Evolutionary conservation across 108 stramenopile genomes (phyloP), one percentile per base, ranked within the genome.

Genomic region (Pseudonitzschia delicatissima): DNA sequence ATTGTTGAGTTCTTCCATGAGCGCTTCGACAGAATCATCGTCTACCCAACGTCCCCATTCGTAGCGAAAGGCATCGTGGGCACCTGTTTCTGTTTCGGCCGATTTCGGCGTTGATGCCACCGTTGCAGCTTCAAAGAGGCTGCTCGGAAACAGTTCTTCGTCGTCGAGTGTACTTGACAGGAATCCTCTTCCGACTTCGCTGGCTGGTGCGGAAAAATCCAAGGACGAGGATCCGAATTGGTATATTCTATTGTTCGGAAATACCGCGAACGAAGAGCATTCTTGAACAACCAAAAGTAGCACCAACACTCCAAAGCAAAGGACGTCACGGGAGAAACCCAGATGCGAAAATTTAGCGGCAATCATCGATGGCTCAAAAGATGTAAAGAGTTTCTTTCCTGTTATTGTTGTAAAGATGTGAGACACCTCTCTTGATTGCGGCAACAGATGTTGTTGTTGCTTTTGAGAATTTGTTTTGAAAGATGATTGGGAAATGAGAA

Each of bases 11-110:
- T 53, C 50, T 13, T 79, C 81, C 83, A 85, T 81, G 11, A 92
- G 59, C 0, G 62, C 53, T 23, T 69, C 70, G 18, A 88, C 33
- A 20, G 57, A 40, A 3, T 77, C 77, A 21, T 74, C 73, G 57
- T 71, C 62, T 42, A 79, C 76, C 91, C 91, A 92, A 3, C 59
- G 45, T 3, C 83, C 86, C 86, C 86, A 87, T 66, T 84, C 86
- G 39, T 66, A 87, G 1, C 86, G 83, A 66, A 86, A 83, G 2
- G 76, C 52, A 62, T 75, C 80, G 39, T 81, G 79, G 12, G 73
- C 77, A 31, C 77, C 77, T 44, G 60, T 34, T 13, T 72, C 63
- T 23, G 73, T 78, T 11, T 78, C 79, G 28, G 77, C 68, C 45
- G 29, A 29, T 58, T 66, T 65, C 13, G 78, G 81, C 20, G 36